Evolutionary conservation across 2,329 filamentous ascomycete species (phyloP), one percentile per base, ranked within the genome.

Genomic region (Venturia aucupariae): DNA sequence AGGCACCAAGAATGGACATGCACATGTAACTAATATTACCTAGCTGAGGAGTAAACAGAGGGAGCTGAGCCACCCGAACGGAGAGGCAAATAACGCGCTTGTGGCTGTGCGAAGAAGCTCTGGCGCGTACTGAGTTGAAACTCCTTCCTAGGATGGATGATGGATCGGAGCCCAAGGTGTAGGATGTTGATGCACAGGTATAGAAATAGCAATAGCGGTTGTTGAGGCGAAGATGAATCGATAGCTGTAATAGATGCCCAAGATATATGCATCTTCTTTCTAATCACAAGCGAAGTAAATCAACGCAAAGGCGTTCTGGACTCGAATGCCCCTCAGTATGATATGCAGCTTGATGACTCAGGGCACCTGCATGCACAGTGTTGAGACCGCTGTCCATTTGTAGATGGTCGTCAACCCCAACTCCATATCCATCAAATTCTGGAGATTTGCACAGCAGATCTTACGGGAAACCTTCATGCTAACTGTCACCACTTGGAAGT

Each of bases 41-140:
- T 38, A 35, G 39, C 19, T 30, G 42, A 24, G 44, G 30, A 62
- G 60, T 46, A 62, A 42, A 61, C n/a, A 61, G 59, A n/a, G 5
- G 22, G 57, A 61, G 32, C 41, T 27, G 5, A 10, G 5, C 35
- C 35, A 38, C 5, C 35, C 10, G 27, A n/a, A 61, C 8, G 11
- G 24, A 19, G 15, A 55, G 13, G 51, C 30, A 57, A 57, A 57
- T 57, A 30, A 57, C 51, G 51, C 51, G 51, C 51, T 11, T 19
- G 51, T 22, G 27, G 51, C 30, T 10, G 51, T 5, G 51, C 51
- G 6, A 57, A 4, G 19, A n/a, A 35, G 27, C 13, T 55, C 22
- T 22, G 19, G 13, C 15, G 19, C 27, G 19, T 44, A 15, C 15
- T 44, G n/a, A n/a, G n/a, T 17, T 15, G 27, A 54, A 55, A 11